Evolutionary conservation across 345 rosid genomes (phyloP).

Genomic region (Raphanus sativus): DNA sequence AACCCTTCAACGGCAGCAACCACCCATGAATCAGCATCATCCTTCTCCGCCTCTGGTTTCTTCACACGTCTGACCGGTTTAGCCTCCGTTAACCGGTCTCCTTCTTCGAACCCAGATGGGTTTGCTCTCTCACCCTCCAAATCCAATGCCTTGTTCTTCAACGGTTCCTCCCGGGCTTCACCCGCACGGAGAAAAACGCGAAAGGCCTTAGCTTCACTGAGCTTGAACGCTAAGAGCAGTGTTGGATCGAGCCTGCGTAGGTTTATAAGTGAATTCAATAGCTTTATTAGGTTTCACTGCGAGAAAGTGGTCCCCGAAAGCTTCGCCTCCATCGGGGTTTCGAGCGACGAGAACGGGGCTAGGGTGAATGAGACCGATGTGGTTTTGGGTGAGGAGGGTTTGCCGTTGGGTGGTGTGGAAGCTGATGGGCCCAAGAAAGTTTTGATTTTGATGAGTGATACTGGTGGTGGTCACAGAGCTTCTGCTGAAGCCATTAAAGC

Average conservation of each 20-base stretch:
- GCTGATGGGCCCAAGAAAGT: constrained; percentile 66
- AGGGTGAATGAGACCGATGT: constrained; percentile 45
- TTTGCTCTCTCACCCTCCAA: constrained; percentile 51
- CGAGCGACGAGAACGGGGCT: constrained; percentile 50
- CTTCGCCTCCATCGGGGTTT: constrained; percentile 64
- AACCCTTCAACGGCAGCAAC: constrained; percentile 55
- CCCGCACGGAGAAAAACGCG: constrained; percentile 28
- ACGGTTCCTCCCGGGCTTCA: constrained; percentile 36
- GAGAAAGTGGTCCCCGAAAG: constrained; percentile 75
- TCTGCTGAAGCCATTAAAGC: constrained; percentile 97
- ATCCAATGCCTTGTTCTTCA: constrained; percentile 54
- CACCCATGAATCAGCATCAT: constrained; percentile 56
- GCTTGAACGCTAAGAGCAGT: constrained; percentile 47
- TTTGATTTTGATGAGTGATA: constrained; percentile 97
- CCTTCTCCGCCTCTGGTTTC: constrained; percentile 46
- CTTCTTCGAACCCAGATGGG: constrained; percentile 45
- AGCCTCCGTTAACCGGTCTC: constrained; percentile 42
- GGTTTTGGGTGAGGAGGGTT: constrained; percentile 57
- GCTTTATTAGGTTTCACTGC: constrained; percentile 64
- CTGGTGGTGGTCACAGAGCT: constrained; percentile 98
- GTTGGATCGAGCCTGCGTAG: constrained; percentile 44
- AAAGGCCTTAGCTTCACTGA: constrained; percentile 48
- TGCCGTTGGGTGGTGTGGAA: constrained; percentile 54
- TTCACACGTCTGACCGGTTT: constrained; percentile 48
- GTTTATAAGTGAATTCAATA: constrained; percentile 64